Percentiles rank a stretch among this genome's conserved stretches.
Conservation (phyloP, 495 filamentous ascomycete species). For the Jackrogersella minutella region DNA sequence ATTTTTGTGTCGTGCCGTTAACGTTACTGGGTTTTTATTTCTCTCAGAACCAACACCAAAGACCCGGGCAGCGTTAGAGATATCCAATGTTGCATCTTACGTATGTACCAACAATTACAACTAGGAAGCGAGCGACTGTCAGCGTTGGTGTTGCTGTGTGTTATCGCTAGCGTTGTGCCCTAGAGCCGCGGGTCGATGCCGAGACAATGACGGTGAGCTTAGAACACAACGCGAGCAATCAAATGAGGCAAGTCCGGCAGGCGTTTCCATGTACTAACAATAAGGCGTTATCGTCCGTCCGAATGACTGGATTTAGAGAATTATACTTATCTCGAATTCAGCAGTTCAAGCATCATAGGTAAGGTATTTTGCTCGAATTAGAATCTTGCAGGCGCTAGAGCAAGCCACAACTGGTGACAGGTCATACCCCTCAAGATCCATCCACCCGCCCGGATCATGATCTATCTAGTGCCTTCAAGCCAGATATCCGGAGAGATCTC, state of each 20-base stretch:
- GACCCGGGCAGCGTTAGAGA: not conserved
- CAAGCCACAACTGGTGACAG: constrained; percentile 23
- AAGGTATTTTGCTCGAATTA: constrained; percentile 14
- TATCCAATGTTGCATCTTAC: constrained; percentile 20
- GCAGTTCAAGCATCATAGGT: too few species aligned
- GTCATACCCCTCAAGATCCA: constrained; percentile 24
- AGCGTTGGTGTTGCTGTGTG: not conserved
- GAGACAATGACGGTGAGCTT: constrained; percentile 20
- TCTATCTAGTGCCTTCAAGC: constrained; percentile 17
- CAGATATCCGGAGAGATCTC: constrained; percentile 17
- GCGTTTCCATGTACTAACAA: constrained; percentile 15
- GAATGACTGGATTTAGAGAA: not conserved
- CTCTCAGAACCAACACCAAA: constrained; percentile 15
- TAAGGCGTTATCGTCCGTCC: not conserved
- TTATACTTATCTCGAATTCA: too few species aligned
- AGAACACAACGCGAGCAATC: not conserved
- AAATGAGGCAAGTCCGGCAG: constrained; percentile 23
- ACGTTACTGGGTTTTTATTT: too few species aligned
- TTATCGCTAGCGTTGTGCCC: constrained; percentile 9
- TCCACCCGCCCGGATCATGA: constrained; percentile 25
- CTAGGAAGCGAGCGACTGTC: constrained; percentile 2
- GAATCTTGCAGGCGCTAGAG: not conserved
- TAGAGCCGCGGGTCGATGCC: constrained; percentile 17
- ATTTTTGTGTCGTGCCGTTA: too few species aligned
- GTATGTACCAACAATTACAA: not conserved